Evolutionary conservation across 371 early-diverging fungal genomes (phyloP).

Genomic region (Sporodiniella umbellata): DNA sequence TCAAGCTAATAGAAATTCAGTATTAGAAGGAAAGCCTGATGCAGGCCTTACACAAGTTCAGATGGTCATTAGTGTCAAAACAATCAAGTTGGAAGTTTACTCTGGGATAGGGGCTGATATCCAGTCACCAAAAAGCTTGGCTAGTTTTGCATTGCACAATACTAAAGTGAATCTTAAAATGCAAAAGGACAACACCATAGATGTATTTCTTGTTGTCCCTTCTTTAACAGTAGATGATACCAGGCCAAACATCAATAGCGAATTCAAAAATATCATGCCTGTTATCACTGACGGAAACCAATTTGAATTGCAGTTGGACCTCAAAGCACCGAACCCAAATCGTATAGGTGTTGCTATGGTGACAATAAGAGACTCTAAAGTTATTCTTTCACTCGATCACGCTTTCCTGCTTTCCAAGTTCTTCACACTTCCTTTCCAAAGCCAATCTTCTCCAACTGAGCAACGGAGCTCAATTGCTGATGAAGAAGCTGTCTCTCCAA

Average conservation of each 20-base stretch:
- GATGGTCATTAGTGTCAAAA: slow-evolving; percentile 15
- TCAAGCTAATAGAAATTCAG: neutral
- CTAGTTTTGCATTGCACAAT: slow-evolving; percentile 51
- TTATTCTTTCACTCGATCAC: slow-evolving; percentile 85
- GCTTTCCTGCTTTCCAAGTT: slow-evolving; percentile 70
- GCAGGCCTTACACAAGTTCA: slow-evolving; percentile 10
- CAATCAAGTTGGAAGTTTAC: slow-evolving; percentile 35
- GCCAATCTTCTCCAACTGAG: neutral
- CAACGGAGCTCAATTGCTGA: neutral
- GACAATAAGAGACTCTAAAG: slow-evolving; percentile 80
- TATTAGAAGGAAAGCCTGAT: neutral
- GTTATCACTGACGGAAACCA: slow-evolving; percentile 38
- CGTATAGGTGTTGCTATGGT: slow-evolving; percentile 54
- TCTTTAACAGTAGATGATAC: slow-evolving; percentile 83
- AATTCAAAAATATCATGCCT: slow-evolving; percentile 84
- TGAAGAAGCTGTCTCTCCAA: slow-evolving; percentile 4
- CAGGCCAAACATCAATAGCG: slow-evolving; percentile 70
- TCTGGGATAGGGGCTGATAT: slow-evolving; percentile 8
- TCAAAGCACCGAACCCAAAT: slow-evolving; percentile 36
- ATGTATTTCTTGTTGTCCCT: slow-evolving; percentile 65
- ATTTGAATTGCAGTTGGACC: slow-evolving; percentile 38
- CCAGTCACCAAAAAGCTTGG: slow-evolving; percentile 23
- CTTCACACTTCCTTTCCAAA: slow-evolving; percentile 59
- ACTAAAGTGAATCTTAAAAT: slow-evolving; percentile 57
- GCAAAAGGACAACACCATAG: slow-evolving; percentile 59